A percentile compares a stretch with the other conserved stretches of the same genome.
These are phyloP conservation scores for Dendrothele bispora DNA, from an alignment of 768 basidiomycete genomes.

Conservation along the genomic window DNA sequence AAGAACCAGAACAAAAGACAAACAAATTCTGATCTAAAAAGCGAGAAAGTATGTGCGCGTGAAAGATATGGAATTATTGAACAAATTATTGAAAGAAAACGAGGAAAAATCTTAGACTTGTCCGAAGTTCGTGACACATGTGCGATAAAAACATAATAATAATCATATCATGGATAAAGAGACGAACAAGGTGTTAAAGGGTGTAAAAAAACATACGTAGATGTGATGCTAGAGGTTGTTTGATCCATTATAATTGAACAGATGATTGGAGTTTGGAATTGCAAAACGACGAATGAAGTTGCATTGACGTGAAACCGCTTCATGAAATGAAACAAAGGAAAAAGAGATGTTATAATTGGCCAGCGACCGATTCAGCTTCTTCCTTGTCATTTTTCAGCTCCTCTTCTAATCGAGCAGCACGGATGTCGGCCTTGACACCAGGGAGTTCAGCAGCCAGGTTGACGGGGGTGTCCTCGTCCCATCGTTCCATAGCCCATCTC, in stretches of 20 bases:
- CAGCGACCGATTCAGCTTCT: constrained; percentile 3
- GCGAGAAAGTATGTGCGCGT: too few relatives aligned
- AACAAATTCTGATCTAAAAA: too few relatives aligned
- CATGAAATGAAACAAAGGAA: constrained; percentile 1
- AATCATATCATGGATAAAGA: not conserved
- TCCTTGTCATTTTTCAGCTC: constrained; percentile 13
- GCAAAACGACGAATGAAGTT: not conserved
- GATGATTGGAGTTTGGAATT: not conserved
- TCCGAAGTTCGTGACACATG: not conserved
- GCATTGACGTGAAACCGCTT: not conserved
- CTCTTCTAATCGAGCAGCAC: constrained; percentile 28
- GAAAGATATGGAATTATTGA: too few relatives aligned
- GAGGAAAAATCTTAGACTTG: too few relatives aligned
- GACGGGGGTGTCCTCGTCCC: constrained; percentile 63
- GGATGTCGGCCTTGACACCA: constrained; percentile 56
- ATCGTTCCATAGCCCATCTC: constrained; percentile 80
- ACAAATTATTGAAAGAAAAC: too few relatives aligned
- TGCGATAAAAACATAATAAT: constrained; percentile 6
- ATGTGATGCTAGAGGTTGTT: constrained; percentile 1
- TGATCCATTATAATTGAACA: too few relatives aligned
- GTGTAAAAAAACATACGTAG: constrained; percentile 1
- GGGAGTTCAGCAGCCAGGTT: constrained; percentile 60
- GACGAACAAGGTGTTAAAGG: not conserved
- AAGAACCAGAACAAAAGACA: too few relatives aligned
- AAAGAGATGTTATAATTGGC: not conserved